phyloP scores from a whole-genome alignment of 2,329 filamentous ascomycete genomes.

The Diaporthe destruens region DNA sequence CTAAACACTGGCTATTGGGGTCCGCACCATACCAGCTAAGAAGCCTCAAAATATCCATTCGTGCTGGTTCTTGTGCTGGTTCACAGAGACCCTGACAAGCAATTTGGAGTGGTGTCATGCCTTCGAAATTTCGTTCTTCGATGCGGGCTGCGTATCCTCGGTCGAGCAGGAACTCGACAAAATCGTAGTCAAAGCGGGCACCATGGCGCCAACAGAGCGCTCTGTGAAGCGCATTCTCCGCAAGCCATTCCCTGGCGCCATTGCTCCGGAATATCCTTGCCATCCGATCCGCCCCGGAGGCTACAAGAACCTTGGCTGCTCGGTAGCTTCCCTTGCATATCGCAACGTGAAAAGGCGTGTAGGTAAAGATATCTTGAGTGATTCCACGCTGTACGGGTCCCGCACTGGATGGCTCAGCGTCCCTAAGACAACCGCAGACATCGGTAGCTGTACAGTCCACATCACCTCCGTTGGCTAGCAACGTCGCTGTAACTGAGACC shows the following conservation, averaged over 20 bases:
- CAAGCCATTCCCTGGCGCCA: neutral
- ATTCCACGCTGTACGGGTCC: rapidly evolving
- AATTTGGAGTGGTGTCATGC: neutral
- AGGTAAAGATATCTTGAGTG: neutral
- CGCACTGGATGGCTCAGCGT: neutral
- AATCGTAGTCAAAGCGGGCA: neutral
- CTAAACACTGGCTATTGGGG: neutral
- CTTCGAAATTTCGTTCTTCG: neutral
- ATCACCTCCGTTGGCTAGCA: neutral
- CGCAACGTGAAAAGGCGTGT: constrained; percentile 2
- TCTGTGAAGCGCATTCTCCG: neutral
- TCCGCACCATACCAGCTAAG: neutral
- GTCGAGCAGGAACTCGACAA: neutral
- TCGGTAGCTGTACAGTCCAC: neutral
- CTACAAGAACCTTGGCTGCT: neutral
- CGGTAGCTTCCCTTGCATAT: neutral
- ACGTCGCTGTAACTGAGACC: too few species aligned
- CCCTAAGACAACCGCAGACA: neutral
- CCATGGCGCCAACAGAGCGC: neutral
- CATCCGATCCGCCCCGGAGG: neutral
- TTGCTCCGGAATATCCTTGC: neutral
- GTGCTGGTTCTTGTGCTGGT: neutral
- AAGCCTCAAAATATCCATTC: neutral
- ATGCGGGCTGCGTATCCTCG: neutral
- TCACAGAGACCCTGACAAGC: neutral